Conservation (phyloP, 1,139 yeast genomes). For the Taphrina communis region DNA sequence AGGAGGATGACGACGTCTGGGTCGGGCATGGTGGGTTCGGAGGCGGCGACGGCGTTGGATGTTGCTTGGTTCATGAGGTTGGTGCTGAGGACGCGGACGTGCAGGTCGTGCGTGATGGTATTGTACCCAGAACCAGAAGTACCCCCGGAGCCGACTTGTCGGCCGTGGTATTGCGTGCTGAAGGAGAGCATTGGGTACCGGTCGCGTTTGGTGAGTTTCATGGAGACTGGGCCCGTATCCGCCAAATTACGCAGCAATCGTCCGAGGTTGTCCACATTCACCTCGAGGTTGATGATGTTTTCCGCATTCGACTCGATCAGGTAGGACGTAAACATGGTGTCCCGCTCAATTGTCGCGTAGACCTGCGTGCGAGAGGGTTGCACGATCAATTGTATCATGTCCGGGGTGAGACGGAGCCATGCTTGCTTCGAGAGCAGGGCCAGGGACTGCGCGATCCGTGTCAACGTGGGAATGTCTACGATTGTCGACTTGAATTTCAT, state of each 20-base stretch:
- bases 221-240: constrained; percentile 40
- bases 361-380: constrained; percentile 43
- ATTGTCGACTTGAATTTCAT: constrained; percentile 42
- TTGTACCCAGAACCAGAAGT: constrained; percentile 5
- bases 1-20: constrained; percentile 47
- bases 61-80: no score
- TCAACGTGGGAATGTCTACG: constrained; percentile 37
- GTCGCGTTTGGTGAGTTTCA: constrained; percentile 43
- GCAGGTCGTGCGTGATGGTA: constrained; percentile 43
- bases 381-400: constrained; percentile 41
- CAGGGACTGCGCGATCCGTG: constrained; percentile 48
- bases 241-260: constrained; percentile 39
- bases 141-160: constrained; percentile 26
- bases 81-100: constrained; percentile 42
- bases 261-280: constrained; percentile 40
- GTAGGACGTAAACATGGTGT: constrained; percentile 38
- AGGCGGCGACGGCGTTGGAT: neutral
- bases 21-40: constrained; percentile 49
- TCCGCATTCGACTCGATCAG: constrained; percentile 43
- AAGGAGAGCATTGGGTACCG: constrained; percentile 43
- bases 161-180: constrained; percentile 39
- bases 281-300: constrained; percentile 43
- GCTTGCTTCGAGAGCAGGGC: constrained; percentile 39
- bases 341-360: constrained; percentile 40
- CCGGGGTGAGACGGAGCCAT: constrained; percentile 42